Percentiles rank a stretch among this genome's conserved stretches.
These are phyloP conservation scores for Dactylis glomerata DNA, from an alignment of 176 grass and related monocot genomes.

Conservation along the genomic window DNA sequence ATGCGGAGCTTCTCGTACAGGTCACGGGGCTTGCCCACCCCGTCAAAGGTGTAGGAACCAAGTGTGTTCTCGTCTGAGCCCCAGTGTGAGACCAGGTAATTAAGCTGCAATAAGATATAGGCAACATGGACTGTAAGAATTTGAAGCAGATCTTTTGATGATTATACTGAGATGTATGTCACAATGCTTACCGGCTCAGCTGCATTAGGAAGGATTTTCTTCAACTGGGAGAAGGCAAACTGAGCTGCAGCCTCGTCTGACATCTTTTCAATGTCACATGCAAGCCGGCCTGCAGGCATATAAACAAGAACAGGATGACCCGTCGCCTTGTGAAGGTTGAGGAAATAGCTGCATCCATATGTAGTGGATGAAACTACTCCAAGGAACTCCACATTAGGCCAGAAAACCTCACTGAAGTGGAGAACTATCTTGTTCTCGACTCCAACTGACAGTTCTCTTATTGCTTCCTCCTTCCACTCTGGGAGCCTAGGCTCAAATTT, in stretches of 20 bases:
- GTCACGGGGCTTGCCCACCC: conserved; percentile 62
- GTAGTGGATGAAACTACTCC: conserved; percentile 83
- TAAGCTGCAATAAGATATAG: conserved; percentile 53
- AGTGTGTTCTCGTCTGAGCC: conserved; percentile 83
- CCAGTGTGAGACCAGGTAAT: conserved; percentile 91
- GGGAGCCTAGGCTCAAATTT: conserved; percentile 85
- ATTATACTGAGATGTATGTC: neutral
- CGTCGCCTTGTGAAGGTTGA: conserved; percentile 97
- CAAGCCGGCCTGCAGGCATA: conserved; percentile 93
- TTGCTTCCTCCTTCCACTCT: conserved; percentile 91
- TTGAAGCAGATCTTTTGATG: neutral
- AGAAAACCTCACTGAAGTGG: conserved; percentile 92
- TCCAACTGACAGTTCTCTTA: conserved; percentile 72
- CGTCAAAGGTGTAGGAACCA: conserved; percentile 94
- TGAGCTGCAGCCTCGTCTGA: conserved; percentile 79
- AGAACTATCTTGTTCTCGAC: conserved; percentile 94
- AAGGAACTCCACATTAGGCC: conserved; percentile 98
- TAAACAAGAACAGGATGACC: conserved; percentile 90
- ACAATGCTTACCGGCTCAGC: conserved; percentile 64
- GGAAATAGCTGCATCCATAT: conserved; percentile 99
- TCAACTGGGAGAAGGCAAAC: conserved; percentile 89
- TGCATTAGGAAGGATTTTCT: conserved; percentile 85
- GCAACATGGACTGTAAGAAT: neutral
- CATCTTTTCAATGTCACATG: conserved; percentile 93
- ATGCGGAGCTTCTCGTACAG: conserved; percentile 84